Evolutionary conservation across 768 basidiomycete species (phyloP), one percentile per base, ranked within the genome.

Genomic region (Suillus ampliporus): DNA sequence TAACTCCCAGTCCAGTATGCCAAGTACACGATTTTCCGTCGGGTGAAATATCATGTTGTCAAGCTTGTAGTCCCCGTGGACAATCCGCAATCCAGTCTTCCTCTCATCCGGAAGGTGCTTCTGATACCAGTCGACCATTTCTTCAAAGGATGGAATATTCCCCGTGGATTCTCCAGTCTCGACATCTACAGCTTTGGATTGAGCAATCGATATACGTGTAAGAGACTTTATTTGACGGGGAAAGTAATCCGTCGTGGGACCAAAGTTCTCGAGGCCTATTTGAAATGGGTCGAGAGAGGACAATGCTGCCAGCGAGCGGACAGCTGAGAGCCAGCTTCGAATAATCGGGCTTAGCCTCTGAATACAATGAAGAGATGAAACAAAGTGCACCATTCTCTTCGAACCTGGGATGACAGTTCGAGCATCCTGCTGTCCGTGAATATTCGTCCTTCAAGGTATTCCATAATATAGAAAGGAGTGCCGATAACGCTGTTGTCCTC

Each of bases 31-130:
- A 64, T 95, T 94, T 76, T 98, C 90, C 0, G 89, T 93, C 0
- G 91, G 90, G 68, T 99, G 96, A 77, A 97, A 99, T 65, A 98
- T 84, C 66, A 99, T 74, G 74, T 99, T 99, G 76, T 99, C 97
- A n/a, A 97, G 81, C 75, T 99, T 99, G 74, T 93, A 99, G 76
- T 99, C 97, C 31, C 97, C 97, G 72, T 99, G 97, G 6, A 99
- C 95, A 65, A 99, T 88, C n/a, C 92, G 87, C 59, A 85, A 79
- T 1, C 92, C 93, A 1, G 83, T 84, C 72, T 87, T 87, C 65
- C 72, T 78, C 76, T 96, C 94, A 69, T 93, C 86, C 2, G 94
- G 95, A 31, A 93, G 77, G 70, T 92, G 84, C 34, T 76, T 74
- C 63, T 80, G 77, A 75, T 95, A 97, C 93, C 92, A 97, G 15